Conservation (phyloP, 2,329 filamentous ascomycete species). For the Proliferodiscus dingleyae region DNA sequence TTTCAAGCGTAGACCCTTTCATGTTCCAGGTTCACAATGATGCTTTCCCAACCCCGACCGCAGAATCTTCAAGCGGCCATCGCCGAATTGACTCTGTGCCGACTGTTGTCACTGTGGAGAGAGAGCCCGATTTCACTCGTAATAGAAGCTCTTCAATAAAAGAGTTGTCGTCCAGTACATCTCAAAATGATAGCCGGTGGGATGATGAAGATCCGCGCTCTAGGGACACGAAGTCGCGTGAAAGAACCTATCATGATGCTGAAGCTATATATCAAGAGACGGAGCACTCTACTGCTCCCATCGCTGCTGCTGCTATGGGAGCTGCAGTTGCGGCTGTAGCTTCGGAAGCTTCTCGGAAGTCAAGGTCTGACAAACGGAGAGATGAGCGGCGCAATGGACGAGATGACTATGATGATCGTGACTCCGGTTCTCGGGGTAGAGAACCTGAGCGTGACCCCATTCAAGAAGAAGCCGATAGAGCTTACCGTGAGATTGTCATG, state of each 20-base stretch:
- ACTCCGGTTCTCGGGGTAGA: conserved; percentile 14
- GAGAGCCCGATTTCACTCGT: conserved; percentile 41
- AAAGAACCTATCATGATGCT: conserved; percentile 36
- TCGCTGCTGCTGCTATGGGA: conserved; percentile 42
- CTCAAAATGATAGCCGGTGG: conserved; percentile 9
- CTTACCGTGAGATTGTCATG: conserved; percentile 51
- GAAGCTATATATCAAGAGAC: conserved; percentile 42
- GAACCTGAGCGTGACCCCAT: conserved; percentile 38
- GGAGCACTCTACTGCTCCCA: conserved; percentile 44
- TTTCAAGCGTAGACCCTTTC: conserved; percentile 47
- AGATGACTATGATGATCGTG: conserved; percentile 24
- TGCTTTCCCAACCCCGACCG: conserved; percentile 45
- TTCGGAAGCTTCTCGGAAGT: conserved; percentile 28
- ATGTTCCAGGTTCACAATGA: conserved; percentile 52
- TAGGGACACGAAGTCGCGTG: conserved; percentile 14
- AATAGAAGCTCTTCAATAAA: conserved; percentile 25
- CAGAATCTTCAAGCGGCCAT: conserved; percentile 16
- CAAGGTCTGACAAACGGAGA: conserved; percentile 31
- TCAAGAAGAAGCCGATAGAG: conserved; percentile 52
- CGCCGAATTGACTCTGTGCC: conserved; percentile 30
- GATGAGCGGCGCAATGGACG: conserved; percentile 34
- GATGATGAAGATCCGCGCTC: conserved; percentile 15
- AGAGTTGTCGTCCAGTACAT: conserved; percentile 16
- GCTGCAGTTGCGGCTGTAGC: conserved; percentile 42
- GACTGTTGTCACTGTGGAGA: conserved; percentile 48